A percentile compares a stretch with the other conserved stretches of the same genome.
These are phyloP conservation scores for Colletotrichum orchidophilum DNA, from an alignment of 2,329 filamentous ascomycete genomes.

Conservation along the genomic window DNA sequence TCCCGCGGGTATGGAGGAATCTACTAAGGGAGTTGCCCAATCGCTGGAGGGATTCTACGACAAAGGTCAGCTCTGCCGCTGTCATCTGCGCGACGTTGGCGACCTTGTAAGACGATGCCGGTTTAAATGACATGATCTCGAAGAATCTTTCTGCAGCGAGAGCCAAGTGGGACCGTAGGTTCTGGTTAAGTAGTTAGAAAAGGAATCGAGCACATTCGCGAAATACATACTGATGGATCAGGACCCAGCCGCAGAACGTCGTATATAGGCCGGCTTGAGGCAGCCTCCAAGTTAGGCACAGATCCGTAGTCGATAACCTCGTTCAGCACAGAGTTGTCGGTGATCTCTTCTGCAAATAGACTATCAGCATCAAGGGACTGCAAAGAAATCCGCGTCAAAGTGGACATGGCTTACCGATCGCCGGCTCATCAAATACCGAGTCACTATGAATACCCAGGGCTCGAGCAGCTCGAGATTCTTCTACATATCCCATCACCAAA, in stretches of 20 bases:
- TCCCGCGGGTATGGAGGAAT: conserved; percentile 44
- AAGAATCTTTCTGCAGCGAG: conserved; percentile 62
- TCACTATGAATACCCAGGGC: conserved; percentile 51
- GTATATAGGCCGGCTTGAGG: conserved; percentile 49
- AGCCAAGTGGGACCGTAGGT: conserved; percentile 57
- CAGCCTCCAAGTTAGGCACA: conserved; percentile 57
- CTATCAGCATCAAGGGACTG: conserved; percentile 28
- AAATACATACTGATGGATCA: conserved; percentile 55
- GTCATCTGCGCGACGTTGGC: conserved; percentile 48
- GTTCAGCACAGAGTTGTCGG: conserved; percentile 49
- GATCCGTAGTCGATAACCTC: conserved; percentile 62
- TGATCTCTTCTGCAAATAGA: conserved; percentile 49
- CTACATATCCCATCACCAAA: conserved; percentile 60
- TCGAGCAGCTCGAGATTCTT: conserved; percentile 58
- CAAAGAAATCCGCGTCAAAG: accelerated
- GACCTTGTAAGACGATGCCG: conserved; percentile 61
- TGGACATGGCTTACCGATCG: conserved; percentile 53
- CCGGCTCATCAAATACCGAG: conserved; percentile 52
- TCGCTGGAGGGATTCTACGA: conserved; percentile 52
- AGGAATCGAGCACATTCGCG: neutral
- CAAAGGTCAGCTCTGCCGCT: conserved; percentile 54
- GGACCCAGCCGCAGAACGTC: conserved; percentile 61
- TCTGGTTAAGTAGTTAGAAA: conserved; percentile 46
- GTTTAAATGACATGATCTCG: conserved; percentile 57
- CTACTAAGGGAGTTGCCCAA: conserved; percentile 53